A percentile compares a stretch with the other conserved stretches of the same genome.
These are phyloP conservation scores for Oemleria cerasiformis DNA, from an alignment of 306 rosid species.

Conservation along the genomic window DNA sequence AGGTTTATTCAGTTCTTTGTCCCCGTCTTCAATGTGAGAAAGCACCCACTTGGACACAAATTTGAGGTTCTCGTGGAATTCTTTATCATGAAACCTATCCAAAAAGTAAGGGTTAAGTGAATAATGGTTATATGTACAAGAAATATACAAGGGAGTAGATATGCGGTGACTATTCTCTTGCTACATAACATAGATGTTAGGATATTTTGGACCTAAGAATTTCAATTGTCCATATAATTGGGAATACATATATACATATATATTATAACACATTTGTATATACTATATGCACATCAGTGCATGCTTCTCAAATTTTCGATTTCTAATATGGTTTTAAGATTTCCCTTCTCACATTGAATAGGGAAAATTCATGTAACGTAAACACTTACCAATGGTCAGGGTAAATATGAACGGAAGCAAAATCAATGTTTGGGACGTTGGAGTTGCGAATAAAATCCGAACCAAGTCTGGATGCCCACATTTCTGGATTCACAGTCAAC, in stretches of 20 bases:
- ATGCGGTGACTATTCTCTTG: too few species aligned
- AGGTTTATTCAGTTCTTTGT: conserved; percentile 69
- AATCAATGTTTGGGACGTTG: conserved; percentile 58
- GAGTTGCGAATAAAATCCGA: conserved; percentile 89
- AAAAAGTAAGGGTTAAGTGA: not conserved
- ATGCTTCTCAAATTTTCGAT: not conserved
- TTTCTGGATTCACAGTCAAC: conserved; percentile 72
- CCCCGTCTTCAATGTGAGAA: conserved; percentile 94
- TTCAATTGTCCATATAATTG: not conserved
- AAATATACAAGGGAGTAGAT: not conserved
- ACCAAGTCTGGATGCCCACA: conserved; percentile 94
- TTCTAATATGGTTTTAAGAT: not conserved
- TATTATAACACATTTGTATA: too few species aligned
- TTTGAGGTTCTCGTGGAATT: conserved; percentile 55
- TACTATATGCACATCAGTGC: not conserved
- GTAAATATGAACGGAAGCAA: conserved; percentile 89
- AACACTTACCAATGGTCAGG: conserved; percentile 87
- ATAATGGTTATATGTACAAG: not conserved
- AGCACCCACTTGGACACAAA: conserved; percentile 85
- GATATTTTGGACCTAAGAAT: too few species aligned
- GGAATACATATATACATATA: too few species aligned
- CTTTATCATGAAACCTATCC: conserved; percentile 61
- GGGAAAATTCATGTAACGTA: not conserved
- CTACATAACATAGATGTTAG: too few species aligned
- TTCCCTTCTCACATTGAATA: not conserved